Evolutionary conservation across 2,329 filamentous ascomycete species (phyloP), one percentile per base, ranked within the genome.

Genomic region (Simplicillium aogashimaense): DNA sequence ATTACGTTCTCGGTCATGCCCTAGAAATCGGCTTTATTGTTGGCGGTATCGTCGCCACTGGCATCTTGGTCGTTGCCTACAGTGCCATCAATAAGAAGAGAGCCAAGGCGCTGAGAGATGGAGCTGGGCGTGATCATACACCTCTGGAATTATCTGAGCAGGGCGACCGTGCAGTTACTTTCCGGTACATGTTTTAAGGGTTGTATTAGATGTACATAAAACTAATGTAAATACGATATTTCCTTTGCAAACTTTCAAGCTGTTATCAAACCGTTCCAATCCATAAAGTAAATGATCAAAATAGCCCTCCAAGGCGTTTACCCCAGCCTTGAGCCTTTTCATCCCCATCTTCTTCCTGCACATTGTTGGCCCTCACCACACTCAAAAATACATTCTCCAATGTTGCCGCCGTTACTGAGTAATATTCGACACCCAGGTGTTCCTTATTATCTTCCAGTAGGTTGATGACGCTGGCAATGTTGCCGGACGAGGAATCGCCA

Each of bases 361-460:
- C 40, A 31, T 75, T 67, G 51, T 80, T 76, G 54, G 78, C 74
- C 38, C 71, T 72, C 1, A 85, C 77, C 46, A 86, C 81, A 15
- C 67, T 72, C 50, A 86, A 61, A 57, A 86, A 86, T 0, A 85
- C 80, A 44, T 81, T 75, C 57, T 86, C 81, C 45, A 86, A 62
- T 3, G 78, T 83, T 6, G 79, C 79, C 31, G 78, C 75, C 4
- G 70, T 74, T 38, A 85, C 74, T 15, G 74, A 76, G 50, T 83
- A 84, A 50, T 81, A 79, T 50, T 77, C 73, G 33, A 84, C 61
- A 0, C 78, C 77, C 13, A 83, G 53, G 11, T 59, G 58, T 32
- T 70, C 59, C 49, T 79, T 80, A 38, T 70, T 61, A 25, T 59
- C 56, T 57, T 85, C 81, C 5, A 83, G 60, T 14, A 71, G 56